Evolutionary conservation across 2,329 filamentous ascomycete genomes (phyloP).

Genomic region (Plenodomus tracheiphilus): DNA sequence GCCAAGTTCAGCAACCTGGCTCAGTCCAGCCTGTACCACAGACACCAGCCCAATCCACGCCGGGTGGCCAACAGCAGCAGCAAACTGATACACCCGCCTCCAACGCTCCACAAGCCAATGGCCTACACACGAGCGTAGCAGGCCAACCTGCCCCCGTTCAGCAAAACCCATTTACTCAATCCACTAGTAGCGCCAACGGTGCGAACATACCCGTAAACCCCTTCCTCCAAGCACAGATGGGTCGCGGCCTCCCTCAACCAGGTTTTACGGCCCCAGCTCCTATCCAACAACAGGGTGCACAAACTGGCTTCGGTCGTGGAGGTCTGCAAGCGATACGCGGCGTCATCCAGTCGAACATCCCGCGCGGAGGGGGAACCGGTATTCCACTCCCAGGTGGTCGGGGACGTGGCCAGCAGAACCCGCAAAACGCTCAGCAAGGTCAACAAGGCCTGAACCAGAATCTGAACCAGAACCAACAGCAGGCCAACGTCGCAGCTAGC

Average conservation of each 20-base stretch:
- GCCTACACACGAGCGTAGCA: conserved; percentile 9
- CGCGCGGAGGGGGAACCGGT: conserved; percentile 34
- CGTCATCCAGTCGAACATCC: conserved; percentile 34
- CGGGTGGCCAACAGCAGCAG: conserved; percentile 23
- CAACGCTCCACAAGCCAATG: conserved; percentile 18
- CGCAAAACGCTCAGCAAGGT: conserved; percentile 12
- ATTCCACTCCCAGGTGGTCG: conserved; percentile 39
- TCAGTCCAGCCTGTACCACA: conserved; percentile 7
- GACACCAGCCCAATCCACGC: conserved; percentile 6
- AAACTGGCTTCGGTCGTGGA: conserved; percentile 18
- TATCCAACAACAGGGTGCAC: conserved; percentile 20
- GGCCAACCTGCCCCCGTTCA: conserved; percentile 10
- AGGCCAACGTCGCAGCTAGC: conserved; percentile 7
- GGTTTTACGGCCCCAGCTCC: conserved; percentile 20
- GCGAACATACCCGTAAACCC: conserved; percentile 9
- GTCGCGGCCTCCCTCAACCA: conserved; percentile 29
- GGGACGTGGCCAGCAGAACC: conserved; percentile 17
- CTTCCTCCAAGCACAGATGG: conserved; percentile 16
- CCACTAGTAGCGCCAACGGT: conserved; percentile 13
- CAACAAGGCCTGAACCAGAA: conserved; percentile 5
- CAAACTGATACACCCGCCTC: conserved; percentile 2
- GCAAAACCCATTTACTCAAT: conserved; percentile 14
- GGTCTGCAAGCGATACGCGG: conserved; percentile 35
- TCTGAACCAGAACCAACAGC: conserved; percentile 10
- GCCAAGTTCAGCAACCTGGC: conserved; percentile 11